A percentile compares a stretch with the other conserved stretches of the same genome.
These are phyloP conservation scores for Trypanosoma congolense DNA, from an alignment of 208 protist genomes.

Conservation along the genomic window DNA sequence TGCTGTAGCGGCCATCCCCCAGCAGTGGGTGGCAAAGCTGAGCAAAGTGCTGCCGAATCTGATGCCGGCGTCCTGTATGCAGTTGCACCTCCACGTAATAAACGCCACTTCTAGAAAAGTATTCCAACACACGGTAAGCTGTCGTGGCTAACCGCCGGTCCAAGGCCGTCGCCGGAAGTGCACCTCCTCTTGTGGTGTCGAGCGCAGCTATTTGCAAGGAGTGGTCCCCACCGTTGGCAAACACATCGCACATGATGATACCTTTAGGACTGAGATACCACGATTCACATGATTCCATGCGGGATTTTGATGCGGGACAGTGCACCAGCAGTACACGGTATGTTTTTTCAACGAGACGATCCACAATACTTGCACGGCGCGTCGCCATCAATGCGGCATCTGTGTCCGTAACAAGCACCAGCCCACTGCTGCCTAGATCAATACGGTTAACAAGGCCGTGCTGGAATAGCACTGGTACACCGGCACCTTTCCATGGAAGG, in stretches of 20 bases:
- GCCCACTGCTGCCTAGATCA: conserved; percentile 72
- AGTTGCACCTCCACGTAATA: conserved; percentile 63
- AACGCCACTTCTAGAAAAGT: conserved; percentile 45
- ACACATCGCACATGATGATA: conserved; percentile 27
- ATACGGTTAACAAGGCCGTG: conserved; percentile 82
- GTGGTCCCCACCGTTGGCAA: conserved; percentile 30
- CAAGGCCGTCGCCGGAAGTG: conserved; percentile 12
- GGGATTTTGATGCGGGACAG: conserved; percentile 27
- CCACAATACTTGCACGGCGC: conserved; percentile 29
- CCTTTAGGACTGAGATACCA: conserved; percentile 35
- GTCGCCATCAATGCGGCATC: conserved; percentile 24
- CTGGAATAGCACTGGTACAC: conserved; percentile 42
- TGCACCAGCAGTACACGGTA: conserved; percentile 62
- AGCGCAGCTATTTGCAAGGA: conserved; percentile 16
- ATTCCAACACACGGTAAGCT: conserved; percentile 54
- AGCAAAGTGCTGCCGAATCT: conserved; percentile 83
- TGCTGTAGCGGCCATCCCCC: conserved; percentile 58
- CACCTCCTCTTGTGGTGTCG: not conserved
- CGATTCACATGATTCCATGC: conserved; percentile 20
- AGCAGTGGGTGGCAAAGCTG: conserved; percentile 57
- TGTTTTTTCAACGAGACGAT: conserved; percentile 41
- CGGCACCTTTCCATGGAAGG: conserved; percentile 38
- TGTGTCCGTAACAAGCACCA: conserved; percentile 46
- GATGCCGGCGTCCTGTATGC: conserved; percentile 60
- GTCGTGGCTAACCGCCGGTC: conserved; percentile 53